A percentile compares a stretch with the other conserved stretches of the same genome.
phyloP scores from a whole-genome alignment of 78 protist species.

The Isochrysis galbana region DNA sequence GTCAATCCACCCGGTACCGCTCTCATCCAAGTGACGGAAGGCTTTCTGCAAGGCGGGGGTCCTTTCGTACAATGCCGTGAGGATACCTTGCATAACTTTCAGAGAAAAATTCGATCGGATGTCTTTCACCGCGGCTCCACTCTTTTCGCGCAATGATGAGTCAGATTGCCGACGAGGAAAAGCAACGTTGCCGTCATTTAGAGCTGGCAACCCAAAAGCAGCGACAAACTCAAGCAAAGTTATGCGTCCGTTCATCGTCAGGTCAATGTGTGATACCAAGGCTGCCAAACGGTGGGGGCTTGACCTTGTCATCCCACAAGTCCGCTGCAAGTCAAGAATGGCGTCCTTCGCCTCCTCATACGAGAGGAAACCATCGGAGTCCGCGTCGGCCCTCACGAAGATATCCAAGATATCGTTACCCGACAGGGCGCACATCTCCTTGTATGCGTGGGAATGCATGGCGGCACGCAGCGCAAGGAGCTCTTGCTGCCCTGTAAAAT shows the following conservation, averaged over 20 bases:
- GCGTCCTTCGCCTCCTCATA: neutral
- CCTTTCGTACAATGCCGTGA: neutral
- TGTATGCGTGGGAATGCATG: neutral
- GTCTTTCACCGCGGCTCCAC: neutral
- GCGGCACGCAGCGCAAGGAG: neutral
- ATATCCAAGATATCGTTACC: neutral
- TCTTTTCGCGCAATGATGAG: neutral
- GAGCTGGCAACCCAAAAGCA: neutral
- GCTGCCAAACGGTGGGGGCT: neutral
- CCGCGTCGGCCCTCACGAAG: neutral
- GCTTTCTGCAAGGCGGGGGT: neutral
- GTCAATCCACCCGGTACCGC: neutral
- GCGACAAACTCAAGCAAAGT: neutral
- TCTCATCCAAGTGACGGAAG: neutral
- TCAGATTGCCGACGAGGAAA: no score
- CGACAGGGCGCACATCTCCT: neutral
- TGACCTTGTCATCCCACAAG: neutral
- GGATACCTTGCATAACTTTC: neutral
- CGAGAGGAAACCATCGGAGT: neutral
- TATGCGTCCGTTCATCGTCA: neutral
- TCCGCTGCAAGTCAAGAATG: neutral
- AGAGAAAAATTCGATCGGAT: neutral
- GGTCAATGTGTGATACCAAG: neutral
- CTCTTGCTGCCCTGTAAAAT: no score
- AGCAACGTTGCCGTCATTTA: no score